Base-by-base conservation (phyloP, 441 rosid species). In the Adansonia rubrostipa region DNA sequence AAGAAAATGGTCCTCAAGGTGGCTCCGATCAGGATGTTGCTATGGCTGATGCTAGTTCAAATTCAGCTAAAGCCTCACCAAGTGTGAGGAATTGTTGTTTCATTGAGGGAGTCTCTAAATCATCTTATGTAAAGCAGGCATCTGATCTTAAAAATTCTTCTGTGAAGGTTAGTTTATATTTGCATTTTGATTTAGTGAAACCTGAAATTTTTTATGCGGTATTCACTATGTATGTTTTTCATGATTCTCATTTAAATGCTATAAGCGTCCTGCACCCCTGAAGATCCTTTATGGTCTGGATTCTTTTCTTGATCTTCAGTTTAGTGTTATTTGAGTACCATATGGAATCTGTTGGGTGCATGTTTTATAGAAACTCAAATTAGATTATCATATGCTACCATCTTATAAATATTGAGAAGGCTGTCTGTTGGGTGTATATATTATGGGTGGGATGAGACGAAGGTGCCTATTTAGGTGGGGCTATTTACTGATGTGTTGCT, bases 21-120 rank as follows among this genome's bases (percentile, higher is more conserved):
- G 84, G 83, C 73, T 84, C 93, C 72, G 98, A 94, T 88, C 94
- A 78, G 78, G 99, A 97, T 86, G 94, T 91, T 78, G 82, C 97
- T 4, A 96, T 94, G 98, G 83, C 95, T 80, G 99, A 96, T 82
- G 94, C 96, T 82, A 89, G 91, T 85, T 81, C 88, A 81, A 87
- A 84, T 88, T 87, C 94, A 24, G 72, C 83, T 65, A 97, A 93
- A 88, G 81, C 88, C 69, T 79, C 89, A 67, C 80, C 91, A 66
- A 86, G 82, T 89, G 74, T 87, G 68, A 88, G 94, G 83, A 95
- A 92, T 77, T 90, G 88, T 2, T 82, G 86, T 85, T 89, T 91
- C 83, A 92, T 97, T 57, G 98, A 97, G 86, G 99, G 99, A 60
- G 88, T 97, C 78, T 97, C 99, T 51, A 97, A 94, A 85, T 84